Conservation (phyloP, 202 grass and related monocot species). For the Eragrostis tef region DNA sequence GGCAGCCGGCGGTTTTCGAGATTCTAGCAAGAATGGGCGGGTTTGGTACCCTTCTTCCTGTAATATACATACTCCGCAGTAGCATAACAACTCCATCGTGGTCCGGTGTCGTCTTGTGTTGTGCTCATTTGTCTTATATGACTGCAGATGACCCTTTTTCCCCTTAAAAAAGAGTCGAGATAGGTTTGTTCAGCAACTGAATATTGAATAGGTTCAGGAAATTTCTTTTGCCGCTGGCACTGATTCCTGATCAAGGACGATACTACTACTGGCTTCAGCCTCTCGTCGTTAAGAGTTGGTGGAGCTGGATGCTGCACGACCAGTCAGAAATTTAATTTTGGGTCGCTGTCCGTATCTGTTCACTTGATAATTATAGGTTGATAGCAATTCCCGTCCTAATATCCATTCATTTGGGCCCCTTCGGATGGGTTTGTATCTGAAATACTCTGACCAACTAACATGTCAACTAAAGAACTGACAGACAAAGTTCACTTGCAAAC, state of each 20-base stretch:
- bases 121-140: too few species aligned
- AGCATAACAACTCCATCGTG: too few species aligned
- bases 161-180: too few species aligned
- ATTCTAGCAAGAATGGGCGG: neutral
- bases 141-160: too few species aligned
- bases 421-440: neutral
- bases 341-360: neutral
- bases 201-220: too few species aligned
- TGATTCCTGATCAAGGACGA: neutral
- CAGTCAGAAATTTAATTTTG: neutral
- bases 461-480: neutral
- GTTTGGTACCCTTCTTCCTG: too few species aligned
- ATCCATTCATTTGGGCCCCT: neutral
- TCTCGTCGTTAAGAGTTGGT: neutral
- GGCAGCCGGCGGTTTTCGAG: neutral
- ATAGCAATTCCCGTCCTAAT: neutral
- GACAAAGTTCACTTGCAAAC: neutral
- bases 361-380: neutral
- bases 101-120: too few species aligned
- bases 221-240: too few species aligned
- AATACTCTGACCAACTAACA: neutral
- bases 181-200: too few species aligned
- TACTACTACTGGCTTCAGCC: too few species aligned
- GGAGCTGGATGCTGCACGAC: neutral
- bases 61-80: too few species aligned